These are phyloP conservation scores for Blastobotrys parvus DNA, from an alignment of 805 yeast genomes.

Conservation along the genomic window DNA sequence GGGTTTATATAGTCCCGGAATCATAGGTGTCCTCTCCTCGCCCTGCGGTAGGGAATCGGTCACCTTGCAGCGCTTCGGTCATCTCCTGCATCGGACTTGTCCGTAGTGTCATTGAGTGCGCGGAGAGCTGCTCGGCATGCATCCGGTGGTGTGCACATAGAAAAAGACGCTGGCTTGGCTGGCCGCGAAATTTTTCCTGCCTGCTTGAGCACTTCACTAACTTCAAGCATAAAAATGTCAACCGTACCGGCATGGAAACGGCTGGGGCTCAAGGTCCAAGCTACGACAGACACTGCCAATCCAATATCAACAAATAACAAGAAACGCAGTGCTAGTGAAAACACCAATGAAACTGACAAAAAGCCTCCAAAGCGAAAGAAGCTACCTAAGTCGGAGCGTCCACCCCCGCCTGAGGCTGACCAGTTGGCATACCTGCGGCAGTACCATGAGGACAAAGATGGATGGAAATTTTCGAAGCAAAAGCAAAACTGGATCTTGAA, in stretches of 20 bases:
- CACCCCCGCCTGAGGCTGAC: slow-evolving; percentile 69
- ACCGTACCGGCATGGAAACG: slow-evolving; percentile 77
- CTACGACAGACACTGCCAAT: slow-evolving; percentile 16
- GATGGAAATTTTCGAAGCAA: slow-evolving; percentile 82
- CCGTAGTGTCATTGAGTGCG: no score
- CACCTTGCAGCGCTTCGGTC: no score
- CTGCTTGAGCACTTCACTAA: no score
- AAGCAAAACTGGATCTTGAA: slow-evolving; percentile 80
- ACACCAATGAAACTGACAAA: slow-evolving; percentile 12
- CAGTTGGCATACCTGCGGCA: slow-evolving; percentile 59
- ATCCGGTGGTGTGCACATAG: no score
- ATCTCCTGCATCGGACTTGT: no score
- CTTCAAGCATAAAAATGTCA: neutral
- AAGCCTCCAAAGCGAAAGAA: slow-evolving; percentile 66
- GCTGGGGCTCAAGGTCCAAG: slow-evolving; percentile 57
- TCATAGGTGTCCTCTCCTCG: no score
- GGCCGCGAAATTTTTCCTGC: no score
- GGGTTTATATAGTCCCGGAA: neutral
- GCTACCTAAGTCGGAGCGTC: slow-evolving; percentile 56
- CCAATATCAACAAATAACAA: slow-evolving; percentile 13
- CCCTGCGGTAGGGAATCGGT: no score
- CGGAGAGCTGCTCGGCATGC: no score
- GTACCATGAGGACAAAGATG: slow-evolving; percentile 44
- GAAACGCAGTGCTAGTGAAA: slow-evolving; percentile 9
- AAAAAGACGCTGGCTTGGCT: no score